phyloP scores from a whole-genome alignment of 768 basidiomycete species.

The Hericium coralloides region DNA sequence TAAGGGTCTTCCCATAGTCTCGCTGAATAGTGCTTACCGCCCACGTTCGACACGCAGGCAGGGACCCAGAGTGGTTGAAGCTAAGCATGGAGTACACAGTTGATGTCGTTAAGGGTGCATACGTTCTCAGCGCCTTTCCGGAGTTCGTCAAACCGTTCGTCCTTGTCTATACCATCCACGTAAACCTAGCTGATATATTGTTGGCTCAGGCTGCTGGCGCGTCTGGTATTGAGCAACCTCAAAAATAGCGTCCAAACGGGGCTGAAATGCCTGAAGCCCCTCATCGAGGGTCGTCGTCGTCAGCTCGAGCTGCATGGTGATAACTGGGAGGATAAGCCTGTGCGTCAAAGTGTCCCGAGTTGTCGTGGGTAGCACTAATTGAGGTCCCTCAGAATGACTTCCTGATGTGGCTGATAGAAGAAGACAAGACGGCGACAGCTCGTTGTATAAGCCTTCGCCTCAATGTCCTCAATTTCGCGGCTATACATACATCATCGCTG shows the following conservation, averaged over 20 bases:
- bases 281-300: not conserved
- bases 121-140: slow-evolving; percentile 27
- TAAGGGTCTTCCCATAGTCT: no score
- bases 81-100: slow-evolving; percentile 26
- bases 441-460: slow-evolving; percentile 24
- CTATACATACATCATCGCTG: slow-evolving; percentile 27
- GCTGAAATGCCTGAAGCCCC: not conserved
- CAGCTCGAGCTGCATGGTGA: not conserved
- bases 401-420: slow-evolving; percentile 33
- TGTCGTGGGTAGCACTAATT: not conserved
- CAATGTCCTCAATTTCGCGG: slow-evolving; percentile 29
- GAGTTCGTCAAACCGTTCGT: slow-evolving; percentile 25
- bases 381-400: slow-evolving; percentile 25
- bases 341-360: not conserved
- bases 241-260: not conserved
- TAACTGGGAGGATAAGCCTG: slow-evolving; percentile 1
- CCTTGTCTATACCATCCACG: not conserved
- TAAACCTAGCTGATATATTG: not conserved
- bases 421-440: slow-evolving; percentile 21
- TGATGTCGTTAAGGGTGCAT: slow-evolving; percentile 23
- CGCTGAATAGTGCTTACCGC: no score
- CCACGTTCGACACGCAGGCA: slow-evolving; percentile 18
- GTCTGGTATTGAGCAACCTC: not conserved
- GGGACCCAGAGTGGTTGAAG: slow-evolving; percentile 27
- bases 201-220: not conserved